These are phyloP conservation scores for Bipolaris victoriae DNA, from an alignment of 2,329 filamentous ascomycete genomes.

Conservation along the genomic window DNA sequence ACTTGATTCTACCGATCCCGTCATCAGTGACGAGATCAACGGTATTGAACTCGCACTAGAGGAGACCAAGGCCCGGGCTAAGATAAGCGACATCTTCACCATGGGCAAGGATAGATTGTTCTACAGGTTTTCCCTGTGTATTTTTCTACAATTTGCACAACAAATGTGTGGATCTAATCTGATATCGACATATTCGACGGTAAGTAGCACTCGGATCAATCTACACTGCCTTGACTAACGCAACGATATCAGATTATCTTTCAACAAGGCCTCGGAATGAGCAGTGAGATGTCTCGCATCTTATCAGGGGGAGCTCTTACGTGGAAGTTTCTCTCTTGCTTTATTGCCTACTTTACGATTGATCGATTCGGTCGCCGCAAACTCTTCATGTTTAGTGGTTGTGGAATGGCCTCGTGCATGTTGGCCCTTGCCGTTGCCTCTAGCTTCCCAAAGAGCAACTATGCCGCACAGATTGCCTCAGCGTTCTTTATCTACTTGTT, in stretches of 20 bases:
- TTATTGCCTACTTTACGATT: constrained; percentile 73
- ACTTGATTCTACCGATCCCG: constrained; percentile 51
- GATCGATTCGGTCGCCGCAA: constrained; percentile 71
- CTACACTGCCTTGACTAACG: constrained; percentile 44
- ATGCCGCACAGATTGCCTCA: constrained; percentile 57
- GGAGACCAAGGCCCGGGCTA: constrained; percentile 63
- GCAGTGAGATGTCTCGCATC: constrained; percentile 61
- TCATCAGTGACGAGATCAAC: constrained; percentile 68
- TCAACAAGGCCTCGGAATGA: constrained; percentile 51
- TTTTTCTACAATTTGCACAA: constrained; percentile 59
- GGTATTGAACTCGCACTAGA: constrained; percentile 61
- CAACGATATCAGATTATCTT: constrained; percentile 45
- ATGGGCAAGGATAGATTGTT: constrained; percentile 70
- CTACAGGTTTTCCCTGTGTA: constrained; percentile 60
- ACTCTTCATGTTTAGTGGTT: constrained; percentile 60
- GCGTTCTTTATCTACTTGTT: constrained; percentile 65
- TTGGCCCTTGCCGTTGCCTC: constrained; percentile 60
- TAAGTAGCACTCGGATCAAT: constrained; percentile 51
- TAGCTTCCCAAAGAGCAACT: constrained; percentile 55
- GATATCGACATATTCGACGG: constrained; percentile 57
- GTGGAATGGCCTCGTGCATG: constrained; percentile 64
- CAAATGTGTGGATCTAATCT: constrained; percentile 59
- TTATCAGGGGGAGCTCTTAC: constrained; percentile 66
- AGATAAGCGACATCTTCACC: constrained; percentile 60
- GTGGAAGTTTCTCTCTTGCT: constrained; percentile 62